A percentile compares a stretch with the other conserved stretches of the same genome.
Conservation (phyloP, 805 yeast genomes). For the Ogataea polymorpha region DNA sequence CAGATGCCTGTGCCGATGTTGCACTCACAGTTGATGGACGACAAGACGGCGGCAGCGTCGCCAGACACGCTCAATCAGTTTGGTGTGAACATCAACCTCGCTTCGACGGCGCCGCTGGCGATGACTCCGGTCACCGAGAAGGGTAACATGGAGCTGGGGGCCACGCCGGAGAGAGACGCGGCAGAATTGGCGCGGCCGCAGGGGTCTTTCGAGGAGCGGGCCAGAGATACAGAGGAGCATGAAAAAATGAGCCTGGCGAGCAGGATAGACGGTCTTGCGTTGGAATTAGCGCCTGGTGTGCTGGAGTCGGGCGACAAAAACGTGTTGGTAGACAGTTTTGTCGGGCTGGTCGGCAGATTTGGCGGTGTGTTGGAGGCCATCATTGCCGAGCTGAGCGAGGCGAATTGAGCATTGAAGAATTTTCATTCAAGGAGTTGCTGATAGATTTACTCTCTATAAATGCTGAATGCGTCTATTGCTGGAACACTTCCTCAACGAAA, state of each 20-base stretch:
- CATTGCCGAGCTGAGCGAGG: constrained; percentile 27
- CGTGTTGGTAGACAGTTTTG: constrained; percentile 13
- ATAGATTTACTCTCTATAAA: too few species aligned
- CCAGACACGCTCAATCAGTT: constrained; percentile 35
- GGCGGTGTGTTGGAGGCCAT: constrained; percentile 26
- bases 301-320: constrained; percentile 10
- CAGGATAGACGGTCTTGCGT: constrained; percentile 1
- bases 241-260: constrained; percentile 1
- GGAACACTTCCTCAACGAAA: constrained; percentile 49
- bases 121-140: constrained; percentile 83
- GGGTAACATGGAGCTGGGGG: constrained; percentile 7
- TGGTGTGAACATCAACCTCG: constrained; percentile 60
- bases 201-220: constrained; percentile 2
- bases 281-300: constrained; percentile 4
- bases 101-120: constrained; percentile 55
- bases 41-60: constrained; percentile 6
- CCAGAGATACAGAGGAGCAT: not conserved
- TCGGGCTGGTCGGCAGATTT: constrained; percentile 28
- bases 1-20: constrained; percentile 72
- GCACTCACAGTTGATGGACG: constrained; percentile 11
- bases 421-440: too few species aligned
- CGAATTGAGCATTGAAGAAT: not conserved
- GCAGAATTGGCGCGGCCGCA: constrained; percentile 1
- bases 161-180: constrained; percentile 25
- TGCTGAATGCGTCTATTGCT: constrained; percentile 1